Conservation (phyloP, 2,329 filamentous ascomycete genomes). For the Colletotrichum orchidophilum region DNA sequence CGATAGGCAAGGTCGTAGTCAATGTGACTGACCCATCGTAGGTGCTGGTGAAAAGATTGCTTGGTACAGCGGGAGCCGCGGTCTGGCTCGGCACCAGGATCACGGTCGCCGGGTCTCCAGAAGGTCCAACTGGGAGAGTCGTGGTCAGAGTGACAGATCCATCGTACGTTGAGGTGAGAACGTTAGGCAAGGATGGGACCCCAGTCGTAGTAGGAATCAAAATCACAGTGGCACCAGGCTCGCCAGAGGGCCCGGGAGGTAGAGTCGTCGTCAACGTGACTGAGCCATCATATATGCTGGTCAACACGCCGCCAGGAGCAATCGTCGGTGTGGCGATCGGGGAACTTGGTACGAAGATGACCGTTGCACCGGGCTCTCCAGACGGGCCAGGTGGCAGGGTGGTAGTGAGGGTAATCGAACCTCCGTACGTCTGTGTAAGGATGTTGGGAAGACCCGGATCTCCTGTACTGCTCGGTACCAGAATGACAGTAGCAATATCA, state of each 20-base stretch:
- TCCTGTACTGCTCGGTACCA: not conserved
- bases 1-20: not conserved
- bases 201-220: not conserved
- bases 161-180: not conserved
- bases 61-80: not conserved
- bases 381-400: not conserved
- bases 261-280: not conserved
- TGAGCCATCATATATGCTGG: not conserved
- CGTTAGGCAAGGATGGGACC: not conserved
- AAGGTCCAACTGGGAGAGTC: not conserved
- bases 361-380: not conserved
- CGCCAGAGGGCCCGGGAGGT: not conserved
- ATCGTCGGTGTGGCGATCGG: not conserved
- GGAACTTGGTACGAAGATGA: not conserved
- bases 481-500: not conserved
- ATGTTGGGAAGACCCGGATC: not conserved
- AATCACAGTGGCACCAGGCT: not conserved
- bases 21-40: constrained; percentile 1
- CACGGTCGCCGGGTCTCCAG: not conserved
- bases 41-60: not conserved
- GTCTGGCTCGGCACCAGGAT: not conserved
- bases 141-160: not conserved
- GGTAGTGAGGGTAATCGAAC: not conserved
- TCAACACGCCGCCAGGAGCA: not conserved
- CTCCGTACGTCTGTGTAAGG: not conserved